Conservation (phyloP, 192 early-diverging fungal genomes). For the Podila minutissima region DNA sequence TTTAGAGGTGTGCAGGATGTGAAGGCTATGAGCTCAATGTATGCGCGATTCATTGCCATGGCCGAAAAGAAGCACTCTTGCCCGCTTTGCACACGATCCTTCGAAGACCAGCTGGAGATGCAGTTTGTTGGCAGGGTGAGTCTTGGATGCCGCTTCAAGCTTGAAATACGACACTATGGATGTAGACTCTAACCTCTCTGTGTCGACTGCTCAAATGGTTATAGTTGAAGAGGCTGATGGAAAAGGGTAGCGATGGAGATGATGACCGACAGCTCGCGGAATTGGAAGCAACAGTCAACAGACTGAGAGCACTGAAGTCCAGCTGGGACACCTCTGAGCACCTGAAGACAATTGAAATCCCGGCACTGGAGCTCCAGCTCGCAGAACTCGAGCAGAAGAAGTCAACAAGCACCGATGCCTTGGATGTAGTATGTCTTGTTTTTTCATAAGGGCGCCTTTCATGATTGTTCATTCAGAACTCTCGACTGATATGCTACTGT, state of each 20-base stretch:
- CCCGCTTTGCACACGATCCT: constrained; percentile 85
- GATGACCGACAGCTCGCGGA: constrained; percentile 57
- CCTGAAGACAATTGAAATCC: constrained; percentile 59
- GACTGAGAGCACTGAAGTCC: constrained; percentile 53
- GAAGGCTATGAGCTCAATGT: constrained; percentile 62
- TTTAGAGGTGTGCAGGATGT: constrained; percentile 34
- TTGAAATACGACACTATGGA: too few species aligned
- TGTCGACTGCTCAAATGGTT: not conserved
- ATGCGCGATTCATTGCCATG: constrained; percentile 70
- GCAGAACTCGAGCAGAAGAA: constrained; percentile 36
- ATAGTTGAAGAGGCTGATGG: constrained; percentile 50
- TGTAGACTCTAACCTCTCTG: not conserved
- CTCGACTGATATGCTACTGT: not conserved
- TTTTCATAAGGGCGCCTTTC: too few species aligned
- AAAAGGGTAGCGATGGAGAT: constrained; percentile 39
- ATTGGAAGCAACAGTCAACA: constrained; percentile 36
- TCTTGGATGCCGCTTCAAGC: not conserved
- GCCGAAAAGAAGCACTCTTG: constrained; percentile 75
- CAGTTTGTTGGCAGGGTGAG: constrained; percentile 49
- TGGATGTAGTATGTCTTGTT: constrained; percentile 31
- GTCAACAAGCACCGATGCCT: constrained; percentile 11
- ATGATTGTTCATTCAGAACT: not conserved
- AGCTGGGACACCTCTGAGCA: constrained; percentile 55
- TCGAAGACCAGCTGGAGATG: constrained; percentile 63
- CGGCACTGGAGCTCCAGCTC: constrained; percentile 42